Percentiles rank a stretch among this genome's conserved stretches.
Evolutionary conservation across 768 basidiomycete species (phyloP).

Genomic region (Lactarius quietus): DNA sequence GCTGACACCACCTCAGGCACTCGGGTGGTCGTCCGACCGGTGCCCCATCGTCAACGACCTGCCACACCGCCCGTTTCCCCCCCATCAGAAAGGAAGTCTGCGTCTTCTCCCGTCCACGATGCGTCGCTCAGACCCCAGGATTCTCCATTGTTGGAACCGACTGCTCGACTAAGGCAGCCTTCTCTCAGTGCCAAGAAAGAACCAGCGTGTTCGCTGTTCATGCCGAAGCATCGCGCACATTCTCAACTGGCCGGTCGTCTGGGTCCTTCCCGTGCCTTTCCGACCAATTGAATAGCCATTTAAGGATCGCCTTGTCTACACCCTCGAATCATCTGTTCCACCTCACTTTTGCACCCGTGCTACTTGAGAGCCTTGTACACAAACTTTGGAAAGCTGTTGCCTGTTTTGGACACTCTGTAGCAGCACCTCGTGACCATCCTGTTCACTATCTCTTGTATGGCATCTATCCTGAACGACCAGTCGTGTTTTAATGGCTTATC

Average conservation of each 20-base stretch:
- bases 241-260: slow-evolving; percentile 31
- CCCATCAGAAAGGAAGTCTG: slow-evolving; percentile 7
- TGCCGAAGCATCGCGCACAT: slow-evolving; percentile 69
- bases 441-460: slow-evolving; percentile 15
- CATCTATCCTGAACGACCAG: slow-evolving; percentile 1
- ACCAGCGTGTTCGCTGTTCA: slow-evolving; percentile 59
- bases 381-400: slow-evolving; percentile 15
- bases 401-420: slow-evolving; percentile 9
- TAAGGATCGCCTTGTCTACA: slow-evolving; percentile 10
- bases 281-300: slow-evolving; percentile 12
- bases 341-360: slow-evolving; percentile 22
- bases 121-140: slow-evolving; percentile 10
- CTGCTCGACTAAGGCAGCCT: slow-evolving; percentile 37
- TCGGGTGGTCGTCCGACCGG: slow-evolving; percentile 18
- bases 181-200: slow-evolving; percentile 52
- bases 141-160: slow-evolving; percentile 22
- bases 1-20: slow-evolving; percentile 24
- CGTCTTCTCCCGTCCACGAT: slow-evolving; percentile 1
- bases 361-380: slow-evolving; percentile 13
- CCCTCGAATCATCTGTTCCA: slow-evolving; percentile 6
- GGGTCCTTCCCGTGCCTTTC: slow-evolving; percentile 18
- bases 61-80: slow-evolving; percentile 28
- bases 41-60: slow-evolving; percentile 10
- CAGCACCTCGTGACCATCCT: slow-evolving; percentile 10
- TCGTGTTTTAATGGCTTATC: slow-evolving; percentile 1